Evolutionary conservation across 257 asterid genomes (phyloP), one percentile per base, ranked within the genome.

Genomic region (Solanum etuberosum): DNA sequence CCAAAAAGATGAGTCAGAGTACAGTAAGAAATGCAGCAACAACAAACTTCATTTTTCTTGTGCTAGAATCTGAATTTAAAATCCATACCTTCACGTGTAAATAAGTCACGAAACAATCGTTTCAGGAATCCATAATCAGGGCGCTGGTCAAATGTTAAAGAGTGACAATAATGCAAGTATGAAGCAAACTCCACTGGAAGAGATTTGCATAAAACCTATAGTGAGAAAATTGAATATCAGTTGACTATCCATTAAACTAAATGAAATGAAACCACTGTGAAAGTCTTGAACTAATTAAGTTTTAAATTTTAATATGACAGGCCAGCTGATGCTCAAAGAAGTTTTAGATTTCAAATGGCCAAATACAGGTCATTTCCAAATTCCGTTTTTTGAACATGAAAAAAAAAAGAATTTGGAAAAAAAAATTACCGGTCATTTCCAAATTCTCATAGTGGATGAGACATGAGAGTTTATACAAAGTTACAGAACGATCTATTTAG

Each of bases 171-270:
- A 51, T 89, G 91, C 57, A 91, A 86, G 80, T 91, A 91, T 31
- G 93, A 91, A n/a, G 93, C 91, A 51, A 91, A 91, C 73, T 91
- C 91, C 90, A 89, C 93, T 4, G 91, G 90, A 70, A 86, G 89
- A 31, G 93, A 84, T 87, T 87, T 89, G 90, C 93, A 89, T 48
- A 91, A 54, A 74, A 89, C 93, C 93, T 91, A 74, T 42, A 21
- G 76, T 13, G 37, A 68, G 63, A 81, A 37, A 48, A 81, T 48
- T 31, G 70, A 29, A 81, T 6, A 13, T 81, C 70, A 48, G 46
- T 48, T 46, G 29, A 80, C 65, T 18, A 48, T 37, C 85, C 43
- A 81, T 31, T 46, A 48, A 48, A 81, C 31, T 51, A 35, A 81
- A 81, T 31, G 46, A 81, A 81, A 81, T 31, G 31, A 31, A 31